A percentile compares a stretch with the other conserved stretches of the same genome.
phyloP scores from a whole-genome alignment of 169 alveolate genomes.

The Eimeria sp. region DNA sequence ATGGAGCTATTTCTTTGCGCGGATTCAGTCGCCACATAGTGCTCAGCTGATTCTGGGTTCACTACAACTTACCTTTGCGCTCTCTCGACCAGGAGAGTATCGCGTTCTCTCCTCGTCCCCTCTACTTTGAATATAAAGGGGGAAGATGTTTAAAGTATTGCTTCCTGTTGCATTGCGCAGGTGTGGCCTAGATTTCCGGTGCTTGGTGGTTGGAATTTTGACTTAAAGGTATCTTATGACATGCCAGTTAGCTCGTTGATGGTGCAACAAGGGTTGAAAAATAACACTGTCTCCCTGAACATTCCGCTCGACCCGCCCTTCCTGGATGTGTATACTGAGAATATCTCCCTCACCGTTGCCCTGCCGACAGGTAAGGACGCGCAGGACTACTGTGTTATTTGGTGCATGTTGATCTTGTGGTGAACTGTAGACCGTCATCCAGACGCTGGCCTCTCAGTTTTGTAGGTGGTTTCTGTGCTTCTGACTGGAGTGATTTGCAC shows the following conservation, averaged over 20 bases:
- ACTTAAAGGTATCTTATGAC: slow-evolving; percentile 49
- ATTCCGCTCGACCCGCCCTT: slow-evolving; percentile 76
- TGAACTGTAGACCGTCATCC: background rate
- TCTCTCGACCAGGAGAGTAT: background rate
- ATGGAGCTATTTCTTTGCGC: background rate
- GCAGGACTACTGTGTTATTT: background rate
- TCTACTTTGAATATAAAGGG: background rate
- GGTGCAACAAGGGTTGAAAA: background rate
- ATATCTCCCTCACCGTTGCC: slow-evolving; percentile 63
- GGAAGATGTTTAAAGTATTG: background rate
- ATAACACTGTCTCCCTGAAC: slow-evolving; percentile 18
- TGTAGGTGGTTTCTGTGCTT: background rate
- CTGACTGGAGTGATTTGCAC: background rate
- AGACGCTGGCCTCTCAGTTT: background rate
- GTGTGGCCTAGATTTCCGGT: slow-evolving; percentile 81
- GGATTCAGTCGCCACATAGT: background rate
- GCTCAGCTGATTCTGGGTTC: background rate
- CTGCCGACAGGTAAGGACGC: slow-evolving; percentile 73
- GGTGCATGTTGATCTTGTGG: background rate
- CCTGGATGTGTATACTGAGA: slow-evolving; percentile 52
- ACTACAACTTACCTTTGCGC: background rate
- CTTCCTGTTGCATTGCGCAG: slow-evolving; percentile 32
- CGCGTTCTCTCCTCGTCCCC: background rate
- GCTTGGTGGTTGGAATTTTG: slow-evolving; percentile 81
- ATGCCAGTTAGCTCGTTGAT: slow-evolving; percentile 51